phyloP scores from a whole-genome alignment of 768 basidiomycete species.

The Boletales sp. region DNA sequence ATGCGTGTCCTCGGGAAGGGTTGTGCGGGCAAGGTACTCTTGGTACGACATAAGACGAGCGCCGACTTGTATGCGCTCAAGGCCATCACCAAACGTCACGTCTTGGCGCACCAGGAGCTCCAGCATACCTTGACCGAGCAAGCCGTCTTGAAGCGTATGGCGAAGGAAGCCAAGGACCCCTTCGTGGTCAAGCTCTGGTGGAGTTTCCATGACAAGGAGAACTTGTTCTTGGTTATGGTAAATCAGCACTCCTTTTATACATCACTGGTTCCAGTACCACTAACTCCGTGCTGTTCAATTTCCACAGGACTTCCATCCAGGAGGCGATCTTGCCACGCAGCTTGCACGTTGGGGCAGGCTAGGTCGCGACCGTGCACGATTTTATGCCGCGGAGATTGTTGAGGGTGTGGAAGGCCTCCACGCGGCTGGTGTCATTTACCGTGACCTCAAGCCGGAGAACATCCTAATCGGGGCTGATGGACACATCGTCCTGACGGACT shows the following conservation, averaged over 20 bases:
- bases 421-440: slow-evolving; percentile 91
- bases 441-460: slow-evolving; percentile 96
- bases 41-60: slow-evolving; percentile 78
- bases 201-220: slow-evolving; percentile 98
- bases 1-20: slow-evolving; percentile 96
- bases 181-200: slow-evolving; percentile 96
- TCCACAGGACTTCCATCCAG: slow-evolving; percentile 84
- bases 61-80: slow-evolving; percentile 86
- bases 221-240: slow-evolving; percentile 94
- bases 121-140: slow-evolving; percentile 97
- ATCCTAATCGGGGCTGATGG: slow-evolving; percentile 92
- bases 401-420: slow-evolving; percentile 96
- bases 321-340: slow-evolving; percentile 96
- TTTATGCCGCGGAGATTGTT: slow-evolving; percentile 96
- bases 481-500: slow-evolving; percentile 96
- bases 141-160: slow-evolving; percentile 91
- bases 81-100: slow-evolving; percentile 96
- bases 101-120: slow-evolving; percentile 93
- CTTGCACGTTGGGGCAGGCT: slow-evolving; percentile 93
- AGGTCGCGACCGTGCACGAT: slow-evolving; percentile 90
- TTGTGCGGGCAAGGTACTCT: slow-evolving; percentile 93
- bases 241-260: slow-evolving; percentile 20
- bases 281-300: slow-evolving; percentile 15
- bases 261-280: not conserved
- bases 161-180: slow-evolving; percentile 81